Evolutionary conservation across 1,139 yeast species (phyloP).

Genomic region (Chernovozyma aurita): DNA sequence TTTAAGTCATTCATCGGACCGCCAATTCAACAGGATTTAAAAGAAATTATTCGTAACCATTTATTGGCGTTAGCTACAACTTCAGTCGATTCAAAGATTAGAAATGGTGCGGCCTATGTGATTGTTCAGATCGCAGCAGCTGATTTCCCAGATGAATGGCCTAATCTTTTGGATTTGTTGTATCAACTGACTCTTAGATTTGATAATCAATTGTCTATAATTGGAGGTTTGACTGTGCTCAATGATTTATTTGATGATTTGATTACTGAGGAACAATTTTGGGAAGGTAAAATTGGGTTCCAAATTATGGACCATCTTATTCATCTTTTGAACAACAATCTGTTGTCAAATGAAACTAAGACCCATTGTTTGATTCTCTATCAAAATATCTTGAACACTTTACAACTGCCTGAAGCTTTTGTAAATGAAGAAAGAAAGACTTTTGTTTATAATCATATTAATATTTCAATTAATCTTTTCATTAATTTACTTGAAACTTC

Average conservation of each 20-base stretch:
- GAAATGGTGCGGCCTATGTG: constrained; percentile 67
- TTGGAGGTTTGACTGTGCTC: constrained; percentile 69
- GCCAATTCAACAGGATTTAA: constrained; percentile 51
- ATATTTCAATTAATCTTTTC: constrained; percentile 16
- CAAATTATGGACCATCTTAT: constrained; percentile 48
- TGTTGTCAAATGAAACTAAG: constrained; percentile 35
- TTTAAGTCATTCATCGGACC: constrained; percentile 74
- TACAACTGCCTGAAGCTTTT: constrained; percentile 51
- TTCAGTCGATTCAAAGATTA: constrained; percentile 53
- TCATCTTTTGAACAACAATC: constrained; percentile 29
- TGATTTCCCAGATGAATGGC: constrained; percentile 97
- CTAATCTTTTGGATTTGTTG: constrained; percentile 52
- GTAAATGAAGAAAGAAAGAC: constrained; percentile 25
- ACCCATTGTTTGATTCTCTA: constrained; percentile 49
- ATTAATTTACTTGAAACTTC: constrained; percentile 17
- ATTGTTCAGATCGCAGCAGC: constrained; percentile 82
- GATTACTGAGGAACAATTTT: constrained; percentile 81
- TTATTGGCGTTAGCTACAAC: constrained; percentile 52
- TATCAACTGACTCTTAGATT: constrained; percentile 35
- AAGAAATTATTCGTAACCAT: constrained; percentile 43
- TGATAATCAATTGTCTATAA: constrained; percentile 28
- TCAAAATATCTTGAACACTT: constrained; percentile 47
- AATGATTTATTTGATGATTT: constrained; percentile 82
- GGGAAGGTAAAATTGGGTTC: constrained; percentile 64
- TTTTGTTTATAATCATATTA: constrained; percentile 27